Evolutionary conservation across 371 early-diverging fungal genomes (phyloP), one percentile per base, ranked within the genome.

Genomic region (Actinomortierella wolfii): DNA sequence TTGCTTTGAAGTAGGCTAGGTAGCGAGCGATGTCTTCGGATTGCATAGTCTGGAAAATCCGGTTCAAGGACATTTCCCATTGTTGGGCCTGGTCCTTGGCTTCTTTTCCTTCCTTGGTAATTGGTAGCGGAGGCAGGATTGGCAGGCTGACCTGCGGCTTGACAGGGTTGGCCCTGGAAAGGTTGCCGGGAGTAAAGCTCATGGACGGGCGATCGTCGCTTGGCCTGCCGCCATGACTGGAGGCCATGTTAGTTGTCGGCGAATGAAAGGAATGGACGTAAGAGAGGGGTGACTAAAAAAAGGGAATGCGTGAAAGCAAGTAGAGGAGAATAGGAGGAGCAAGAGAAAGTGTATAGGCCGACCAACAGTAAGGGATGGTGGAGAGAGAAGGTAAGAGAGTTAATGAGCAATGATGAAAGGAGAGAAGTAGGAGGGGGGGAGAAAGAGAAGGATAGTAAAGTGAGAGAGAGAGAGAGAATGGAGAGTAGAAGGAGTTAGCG

Each of bases 11-110:
- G 49, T 71, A 71, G 54, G 58, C 55, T 18, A 71, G 57, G 26
- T 56, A 62, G 24, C 51, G 61, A 29, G 67, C 59, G 8, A 66
- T 56, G 57, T 71, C 73, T 18, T 71, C 73, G 42, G 66, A 59
- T 5, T 71, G 73, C 73, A 71, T 71, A 34, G 61, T 62, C 45
- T 71, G 73, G 26, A 71, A 66, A 51, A 71, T 56, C 34, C 54
- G 59, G 47, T 71, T 71, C 49, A 71, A 62, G 3, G 73, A 53
- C 23, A 40, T 48, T 23, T 71, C 73, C 73, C 73, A 71, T 7
- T 61, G 59, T 18, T 62, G 63, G 25, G 73, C 59, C 34, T 71
- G 73, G 17, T 71, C 73, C 41, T 48, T 57, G 25, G 66, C 61
- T 46, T 71, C 73, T 44, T 66, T 65, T 24, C 62, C 66, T 17